phyloP scores from a whole-genome alignment of 306 rosid genomes.

The Dryas drummondii region DNA sequence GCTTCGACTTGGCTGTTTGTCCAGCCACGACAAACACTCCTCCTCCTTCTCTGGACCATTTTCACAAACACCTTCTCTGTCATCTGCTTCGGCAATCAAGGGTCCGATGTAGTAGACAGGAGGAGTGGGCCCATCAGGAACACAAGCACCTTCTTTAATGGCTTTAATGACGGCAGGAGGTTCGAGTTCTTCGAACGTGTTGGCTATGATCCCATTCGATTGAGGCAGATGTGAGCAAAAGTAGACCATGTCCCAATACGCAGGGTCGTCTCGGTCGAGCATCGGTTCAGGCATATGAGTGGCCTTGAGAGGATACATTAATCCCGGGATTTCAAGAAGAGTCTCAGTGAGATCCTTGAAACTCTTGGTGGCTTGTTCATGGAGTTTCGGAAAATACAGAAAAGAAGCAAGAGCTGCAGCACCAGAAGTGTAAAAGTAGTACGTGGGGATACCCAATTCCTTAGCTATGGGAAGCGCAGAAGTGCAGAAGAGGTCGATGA shows the following conservation, averaged over 20 bases:
- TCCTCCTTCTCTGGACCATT: neutral
- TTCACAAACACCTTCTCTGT: no score
- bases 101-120: slow-evolving; percentile 32
- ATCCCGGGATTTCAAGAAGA: slow-evolving; percentile 12
- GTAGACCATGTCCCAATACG: neutral
- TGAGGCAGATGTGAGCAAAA: slow-evolving; percentile 1
- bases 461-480: slow-evolving; percentile 10
- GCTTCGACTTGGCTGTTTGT: slow-evolving; percentile 27
- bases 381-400: slow-evolving; percentile 12
- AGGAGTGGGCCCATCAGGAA: slow-evolving; percentile 23
- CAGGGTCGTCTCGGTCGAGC: slow-evolving; percentile 17
- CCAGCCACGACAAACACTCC: slow-evolving; percentile 31
- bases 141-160: slow-evolving; percentile 16
- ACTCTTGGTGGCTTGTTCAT: neutral
- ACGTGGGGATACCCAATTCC: slow-evolving; percentile 32
- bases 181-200: slow-evolving; percentile 34
- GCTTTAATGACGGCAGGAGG: slow-evolving; percentile 10
- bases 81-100: slow-evolving; percentile 5
- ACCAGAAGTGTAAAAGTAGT: slow-evolving; percentile 29
- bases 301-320: slow-evolving; percentile 3
- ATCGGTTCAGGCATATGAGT: neutral
- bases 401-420: slow-evolving; percentile 18
- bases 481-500: slow-evolving; percentile 34
- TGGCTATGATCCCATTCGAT: slow-evolving; percentile 22
- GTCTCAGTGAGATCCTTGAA: slow-evolving; percentile 13